Evolutionary conservation across 345 rosid species (phyloP).

Genomic region (Citrus sinensis): DVS_A1.0 CM039163.1:20996001-20996500

Average conservation of each 20-base stretch:
- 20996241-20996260: constrained; percentile 87
- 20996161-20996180: constrained; percentile 51
- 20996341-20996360: constrained; percentile 52
- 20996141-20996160: constrained; percentile 69
- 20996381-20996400: constrained; percentile 59
- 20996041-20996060: constrained; percentile 80
- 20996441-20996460: neutral
- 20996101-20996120: constrained; percentile 63
- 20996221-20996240: constrained; percentile 67
- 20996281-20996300: constrained; percentile 35
- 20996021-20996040: constrained; percentile 71
- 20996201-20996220: constrained; percentile 47
- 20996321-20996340: constrained; percentile 13
- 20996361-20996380: constrained; percentile 48
- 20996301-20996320: neutral
- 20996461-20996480: neutral
- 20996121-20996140: constrained; percentile 77
- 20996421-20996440: constrained; percentile 66
- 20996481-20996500: neutral
- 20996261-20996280: constrained; percentile 66
- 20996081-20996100: constrained; percentile 57
- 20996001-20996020: constrained; percentile 32
- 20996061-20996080: constrained; percentile 63
- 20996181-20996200: constrained; percentile 68
- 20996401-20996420: constrained; percentile 82